A percentile compares a stretch with the other conserved stretches of the same genome.
phyloP scores from a whole-genome alignment of 176 grass and related monocot genomes.

The Carex cristatella region DNA sequence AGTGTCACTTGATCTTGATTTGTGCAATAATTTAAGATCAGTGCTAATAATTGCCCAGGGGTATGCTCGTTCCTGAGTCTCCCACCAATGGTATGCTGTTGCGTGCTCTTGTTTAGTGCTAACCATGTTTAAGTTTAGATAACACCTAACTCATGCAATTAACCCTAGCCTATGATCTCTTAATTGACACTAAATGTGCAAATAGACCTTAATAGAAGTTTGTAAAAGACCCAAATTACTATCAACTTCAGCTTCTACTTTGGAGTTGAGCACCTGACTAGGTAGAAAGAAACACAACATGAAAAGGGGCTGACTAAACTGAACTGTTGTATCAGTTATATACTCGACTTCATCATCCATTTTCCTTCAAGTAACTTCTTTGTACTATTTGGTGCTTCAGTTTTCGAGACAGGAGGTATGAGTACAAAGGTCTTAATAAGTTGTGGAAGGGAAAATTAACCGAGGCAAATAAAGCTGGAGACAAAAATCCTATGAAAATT shows the following conservation, averaged over 20 bases:
- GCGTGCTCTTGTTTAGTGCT: neutral
- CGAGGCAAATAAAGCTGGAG: slow-evolving; percentile 69
- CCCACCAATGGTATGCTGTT: neutral
- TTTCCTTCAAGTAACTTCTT: slow-evolving; percentile 4
- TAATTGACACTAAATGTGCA: neutral
- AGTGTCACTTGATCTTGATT: neutral
- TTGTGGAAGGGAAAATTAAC: slow-evolving; percentile 86
- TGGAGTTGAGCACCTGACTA: neutral
- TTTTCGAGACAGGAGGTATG: slow-evolving; percentile 96
- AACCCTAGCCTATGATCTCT: neutral
- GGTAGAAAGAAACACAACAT: neutral
- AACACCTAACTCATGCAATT: neutral
- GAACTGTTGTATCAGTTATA: neutral
- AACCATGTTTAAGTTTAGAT: neutral
- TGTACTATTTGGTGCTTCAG: slow-evolving; percentile 47
- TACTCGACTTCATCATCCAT: neutral
- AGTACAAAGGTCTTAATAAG: slow-evolving; percentile 99
- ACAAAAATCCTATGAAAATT: slow-evolving; percentile 80
- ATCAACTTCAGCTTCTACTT: neutral
- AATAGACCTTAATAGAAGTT: neutral
- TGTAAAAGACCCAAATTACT: neutral
- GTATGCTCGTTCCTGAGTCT: neutral
- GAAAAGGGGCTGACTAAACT: neutral
- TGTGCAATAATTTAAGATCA: slow-evolving; percentile 5
- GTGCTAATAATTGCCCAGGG: neutral